phyloP scores from a whole-genome alignment of 768 basidiomycete species.

The Tricholoma saponaceum region DNA sequence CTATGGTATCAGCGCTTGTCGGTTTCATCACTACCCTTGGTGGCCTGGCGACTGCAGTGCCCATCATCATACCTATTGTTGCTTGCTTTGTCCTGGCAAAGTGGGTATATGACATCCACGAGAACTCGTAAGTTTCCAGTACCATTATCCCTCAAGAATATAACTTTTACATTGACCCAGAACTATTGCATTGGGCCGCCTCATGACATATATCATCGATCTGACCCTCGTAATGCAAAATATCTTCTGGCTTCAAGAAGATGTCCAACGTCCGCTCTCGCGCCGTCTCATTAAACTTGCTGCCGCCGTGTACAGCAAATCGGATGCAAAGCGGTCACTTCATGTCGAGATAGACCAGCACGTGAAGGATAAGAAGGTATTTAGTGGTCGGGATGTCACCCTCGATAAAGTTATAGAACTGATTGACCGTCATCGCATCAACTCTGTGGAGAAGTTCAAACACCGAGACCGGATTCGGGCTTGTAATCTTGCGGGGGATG shows the following conservation, averaged over 20 bases:
- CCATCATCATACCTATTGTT: conserved; percentile 18
- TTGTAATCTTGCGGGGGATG: too few relatives aligned
- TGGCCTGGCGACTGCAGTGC: conserved; percentile 11
- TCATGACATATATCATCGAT: conserved; percentile 19
- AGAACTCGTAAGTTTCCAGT: conserved; percentile 14
- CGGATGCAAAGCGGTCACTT: conserved; percentile 8
- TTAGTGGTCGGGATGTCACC: conserved; percentile 10
- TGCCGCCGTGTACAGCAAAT: conserved; percentile 5
- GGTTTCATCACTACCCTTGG: conserved; percentile 10
- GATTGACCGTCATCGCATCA: conserved; percentile 5
- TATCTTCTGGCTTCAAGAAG: conserved; percentile 13
- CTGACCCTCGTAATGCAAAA: conserved; percentile 17
- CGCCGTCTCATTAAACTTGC: conserved; percentile 11
- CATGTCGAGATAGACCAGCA: conserved; percentile 10
- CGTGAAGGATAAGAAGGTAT: neutral
- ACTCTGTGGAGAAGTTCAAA: conserved; percentile 8
- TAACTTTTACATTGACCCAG: conserved; percentile 2
- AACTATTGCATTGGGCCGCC: conserved; percentile 5
- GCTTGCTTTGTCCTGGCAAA: conserved; percentile 13
- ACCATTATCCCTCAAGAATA: neutral
- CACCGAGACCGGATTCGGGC: too few relatives aligned
- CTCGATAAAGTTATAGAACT: conserved; percentile 6
- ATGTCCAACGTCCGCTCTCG: conserved; percentile 2
- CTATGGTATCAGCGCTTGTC: conserved; percentile 11
- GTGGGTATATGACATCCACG: conserved; percentile 18